phyloP scores from a whole-genome alignment of 768 basidiomycete genomes.

The Boletus rubroflammeus region DNA sequence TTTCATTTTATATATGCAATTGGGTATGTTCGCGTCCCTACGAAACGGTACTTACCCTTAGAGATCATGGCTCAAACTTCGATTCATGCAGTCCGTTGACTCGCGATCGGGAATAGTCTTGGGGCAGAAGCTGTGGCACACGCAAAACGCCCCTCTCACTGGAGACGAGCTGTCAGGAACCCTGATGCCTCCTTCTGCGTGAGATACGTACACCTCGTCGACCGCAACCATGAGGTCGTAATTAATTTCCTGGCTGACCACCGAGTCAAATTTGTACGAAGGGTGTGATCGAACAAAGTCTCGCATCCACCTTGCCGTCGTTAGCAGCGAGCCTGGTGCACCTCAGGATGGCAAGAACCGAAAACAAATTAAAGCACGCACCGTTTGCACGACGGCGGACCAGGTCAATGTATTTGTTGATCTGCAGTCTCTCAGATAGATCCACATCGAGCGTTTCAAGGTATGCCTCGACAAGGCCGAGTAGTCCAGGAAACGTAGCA shows the following conservation, averaged over 20 bases:
- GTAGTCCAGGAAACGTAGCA: conserved; percentile 68
- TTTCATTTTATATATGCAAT: background rate
- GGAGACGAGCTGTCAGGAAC: conserved; percentile 4
- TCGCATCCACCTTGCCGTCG: conserved; percentile 91
- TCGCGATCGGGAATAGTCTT: conserved; percentile 43
- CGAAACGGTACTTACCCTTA: background rate
- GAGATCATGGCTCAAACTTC: conserved; percentile 23
- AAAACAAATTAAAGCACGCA: conserved; percentile 31
- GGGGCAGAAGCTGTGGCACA: conserved; percentile 62
- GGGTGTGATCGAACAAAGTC: conserved; percentile 89
- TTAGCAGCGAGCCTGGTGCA: conserved; percentile 65
- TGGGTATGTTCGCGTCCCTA: background rate
- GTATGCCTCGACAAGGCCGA: conserved; percentile 80
- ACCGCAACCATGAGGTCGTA: conserved; percentile 88
- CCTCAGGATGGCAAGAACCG: background rate
- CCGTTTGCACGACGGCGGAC: conserved; percentile 78
- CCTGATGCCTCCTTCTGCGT: background rate
- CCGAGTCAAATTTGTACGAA: conserved; percentile 89
- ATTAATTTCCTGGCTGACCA: conserved; percentile 86
- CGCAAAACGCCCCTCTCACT: conserved; percentile 68
- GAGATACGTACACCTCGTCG: conserved; percentile 79
- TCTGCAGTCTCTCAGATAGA: conserved; percentile 50
- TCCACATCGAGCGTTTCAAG: conserved; percentile 82
- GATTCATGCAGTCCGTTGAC: conserved; percentile 27
- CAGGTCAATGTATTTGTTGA: conserved; percentile 77